Conservation (phyloP, 2,329 filamentous ascomycete species). For the Aureobasidium sp. region DNA sequence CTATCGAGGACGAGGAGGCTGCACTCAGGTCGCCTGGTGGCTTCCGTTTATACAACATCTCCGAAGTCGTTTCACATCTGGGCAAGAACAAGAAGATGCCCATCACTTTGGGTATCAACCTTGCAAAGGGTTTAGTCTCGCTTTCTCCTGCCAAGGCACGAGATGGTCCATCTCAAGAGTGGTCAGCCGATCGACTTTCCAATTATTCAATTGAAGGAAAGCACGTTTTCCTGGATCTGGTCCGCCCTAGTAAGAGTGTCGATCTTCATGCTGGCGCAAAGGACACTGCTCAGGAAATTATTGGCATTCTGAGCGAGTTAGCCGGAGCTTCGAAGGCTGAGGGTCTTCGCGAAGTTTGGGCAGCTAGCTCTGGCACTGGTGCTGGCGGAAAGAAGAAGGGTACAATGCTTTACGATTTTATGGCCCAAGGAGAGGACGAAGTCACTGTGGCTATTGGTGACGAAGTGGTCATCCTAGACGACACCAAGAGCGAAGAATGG, state of each 20-base stretch:
- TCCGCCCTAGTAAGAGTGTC: slow-evolving; percentile 84
- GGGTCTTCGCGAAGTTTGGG: slow-evolving; percentile 74
- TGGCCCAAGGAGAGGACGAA: slow-evolving; percentile 93
- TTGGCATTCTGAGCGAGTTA: slow-evolving; percentile 77
- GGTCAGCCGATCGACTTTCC: slow-evolving; percentile 91
- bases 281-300: slow-evolving; percentile 92
- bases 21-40: slow-evolving; percentile 56
- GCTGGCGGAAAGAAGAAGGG: slow-evolving; percentile 64
- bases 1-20: slow-evolving; percentile 36
- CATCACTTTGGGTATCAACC: slow-evolving; percentile 89
- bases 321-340: slow-evolving; percentile 79
- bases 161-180: slow-evolving; percentile 82
- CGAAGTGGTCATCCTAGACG: slow-evolving; percentile 83
- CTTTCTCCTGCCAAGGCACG: slow-evolving; percentile 78
- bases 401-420: slow-evolving; percentile 86
- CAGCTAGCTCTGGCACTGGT: slow-evolving; percentile 60
- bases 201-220: slow-evolving; percentile 98
- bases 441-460: slow-evolving; percentile 86
- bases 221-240: slow-evolving; percentile 90
- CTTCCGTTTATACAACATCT: slow-evolving; percentile 93
- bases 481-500: slow-evolving; percentile 92
- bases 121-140: slow-evolving; percentile 79
- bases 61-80: slow-evolving; percentile 95
- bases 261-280: slow-evolving; percentile 97
- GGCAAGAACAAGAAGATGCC: slow-evolving; percentile 98